Evolutionary conservation across 2,329 filamentous ascomycete species (phyloP).

Genomic region (Fusarium illudens): DNA sequence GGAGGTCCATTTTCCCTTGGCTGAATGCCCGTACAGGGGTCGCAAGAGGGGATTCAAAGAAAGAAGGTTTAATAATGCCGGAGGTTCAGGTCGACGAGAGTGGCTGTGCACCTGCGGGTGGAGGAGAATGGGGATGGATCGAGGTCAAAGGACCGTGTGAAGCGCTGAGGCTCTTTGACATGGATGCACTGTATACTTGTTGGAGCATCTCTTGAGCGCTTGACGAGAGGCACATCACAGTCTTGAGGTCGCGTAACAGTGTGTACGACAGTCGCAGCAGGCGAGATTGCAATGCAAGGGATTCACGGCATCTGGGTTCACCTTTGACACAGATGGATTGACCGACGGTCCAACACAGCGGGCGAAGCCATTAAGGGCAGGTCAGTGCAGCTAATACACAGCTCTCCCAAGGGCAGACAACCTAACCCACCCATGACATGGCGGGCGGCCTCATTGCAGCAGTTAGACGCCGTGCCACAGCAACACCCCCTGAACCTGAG

Average conservation of each 20-base stretch:
- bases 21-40: background rate
- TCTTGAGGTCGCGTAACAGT: background rate
- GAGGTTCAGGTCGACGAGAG: conserved; percentile 29
- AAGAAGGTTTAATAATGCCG: conserved; percentile 4
- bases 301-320: conserved; percentile 1
- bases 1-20: background rate
- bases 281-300: conserved; percentile 14
- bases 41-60: background rate
- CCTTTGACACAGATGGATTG: background rate
- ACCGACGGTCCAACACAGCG: background rate
- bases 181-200: background rate
- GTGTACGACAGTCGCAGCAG: conserved; percentile 2
- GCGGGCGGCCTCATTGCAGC: conserved; percentile 7
- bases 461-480: conserved; percentile 6
- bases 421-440: background rate
- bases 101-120: conserved; percentile 33
- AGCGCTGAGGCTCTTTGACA: background rate
- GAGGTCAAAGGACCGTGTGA: background rate
- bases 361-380: background rate
- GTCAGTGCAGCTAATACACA: conserved; percentile 1
- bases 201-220: background rate
- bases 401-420: background rate
- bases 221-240: background rate
- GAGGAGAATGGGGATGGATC: conserved; percentile 14
- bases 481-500: background rate